phyloP scores from a whole-genome alignment of 2,329 filamentous ascomycete species.

The Lachnellula occidentalis region DNA sequence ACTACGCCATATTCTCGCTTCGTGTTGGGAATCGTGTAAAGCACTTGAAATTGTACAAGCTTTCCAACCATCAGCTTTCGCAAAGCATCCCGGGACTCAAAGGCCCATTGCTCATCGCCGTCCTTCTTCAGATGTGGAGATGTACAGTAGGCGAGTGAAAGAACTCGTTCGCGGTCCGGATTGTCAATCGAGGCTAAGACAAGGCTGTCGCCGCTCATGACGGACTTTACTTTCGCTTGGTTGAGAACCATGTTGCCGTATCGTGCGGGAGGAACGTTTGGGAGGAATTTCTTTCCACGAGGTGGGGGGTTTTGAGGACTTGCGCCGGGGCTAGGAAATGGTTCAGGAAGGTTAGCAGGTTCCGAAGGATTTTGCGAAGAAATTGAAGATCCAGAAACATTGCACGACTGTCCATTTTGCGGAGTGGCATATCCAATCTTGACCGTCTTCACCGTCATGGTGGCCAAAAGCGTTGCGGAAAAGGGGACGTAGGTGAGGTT shows the following conservation, averaged over 20 bases:
- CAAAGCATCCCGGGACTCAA: slow-evolving; percentile 90
- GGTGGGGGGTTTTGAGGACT: slow-evolving; percentile 4
- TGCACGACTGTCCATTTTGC: slow-evolving; percentile 2
- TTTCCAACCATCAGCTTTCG: slow-evolving; percentile 82
- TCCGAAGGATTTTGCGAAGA: slow-evolving; percentile 13
- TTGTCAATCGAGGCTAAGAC: slow-evolving; percentile 78
- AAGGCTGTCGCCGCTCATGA: slow-evolving; percentile 89
- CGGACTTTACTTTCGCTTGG: slow-evolving; percentile 80
- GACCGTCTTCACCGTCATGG: slow-evolving; percentile 18
- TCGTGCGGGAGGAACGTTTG: slow-evolving; percentile 28
- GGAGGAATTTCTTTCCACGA: slow-evolving; percentile 16
- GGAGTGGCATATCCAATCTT: slow-evolving; percentile 26
- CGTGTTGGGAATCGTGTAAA: slow-evolving; percentile 81
- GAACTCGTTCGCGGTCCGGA: slow-evolving; percentile 72
- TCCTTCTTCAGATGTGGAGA: slow-evolving; percentile 83
- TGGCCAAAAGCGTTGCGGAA: slow-evolving; percentile 1
- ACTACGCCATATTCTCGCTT: slow-evolving; percentile 85
- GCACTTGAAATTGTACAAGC: slow-evolving; percentile 73
- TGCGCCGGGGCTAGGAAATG: slow-evolving; percentile 24
- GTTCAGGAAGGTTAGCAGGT: slow-evolving; percentile 33
- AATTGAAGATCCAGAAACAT: slow-evolving; percentile 7
- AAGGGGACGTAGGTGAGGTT: neutral
- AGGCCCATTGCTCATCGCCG: slow-evolving; percentile 87
- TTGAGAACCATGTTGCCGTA: slow-evolving; percentile 29
- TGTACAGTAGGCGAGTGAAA: slow-evolving; percentile 89